Evolutionary conservation across 2,329 filamentous ascomycete genomes (phyloP), one percentile per base, ranked within the genome.

Genomic region (Aspergillus transmontanensis): DNA sequence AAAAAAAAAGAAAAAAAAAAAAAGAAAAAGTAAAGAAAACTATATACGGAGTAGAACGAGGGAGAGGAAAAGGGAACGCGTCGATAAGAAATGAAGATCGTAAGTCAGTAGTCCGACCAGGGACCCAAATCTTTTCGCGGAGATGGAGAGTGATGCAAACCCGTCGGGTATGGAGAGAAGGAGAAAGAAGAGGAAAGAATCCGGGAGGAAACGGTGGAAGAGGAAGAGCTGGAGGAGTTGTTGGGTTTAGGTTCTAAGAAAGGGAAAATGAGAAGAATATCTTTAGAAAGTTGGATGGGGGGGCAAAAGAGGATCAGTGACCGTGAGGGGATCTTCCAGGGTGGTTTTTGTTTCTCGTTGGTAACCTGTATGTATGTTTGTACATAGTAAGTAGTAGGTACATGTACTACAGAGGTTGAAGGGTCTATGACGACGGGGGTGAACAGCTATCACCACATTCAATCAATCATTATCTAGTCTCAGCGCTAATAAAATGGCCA

Each of bases 161-260:
- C 51, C 28, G 45, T 36, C 48, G 53, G 46, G 30, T 39, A 30
- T 50, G 36, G 32, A 56, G 56, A 64, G 63, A 62, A 62, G 46
- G 53, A 7, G 54, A 59, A 45, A 51, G 60, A 60, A 63, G 61
- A 64, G 45, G 56, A 59, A 60, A 63, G 63, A 60, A 65, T 58
- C 51, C 41, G 56, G 58, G 53, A 54, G 61, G 54, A 54, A 23
- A 43, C 30, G 56, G 56, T 36, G 57, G 60, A 61, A 59, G 59
- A 57, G 62, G 64, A 57, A 59, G 56, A 60, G 60, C 62, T 41
- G 39, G 16, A 19, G 39, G 41, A 34, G 41, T 50, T 50, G 23
- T 50, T 50, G 14, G 45, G 23, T 48, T 46, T 48, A 1, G 45
- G 45, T 28, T 48, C 45, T 46, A 14, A 19, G 43, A 46, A 46